Evolutionary conservation across 768 basidiomycete genomes (phyloP), one percentile per base, ranked within the genome.

Genomic region (Plicaturopsis crispa): DNA sequence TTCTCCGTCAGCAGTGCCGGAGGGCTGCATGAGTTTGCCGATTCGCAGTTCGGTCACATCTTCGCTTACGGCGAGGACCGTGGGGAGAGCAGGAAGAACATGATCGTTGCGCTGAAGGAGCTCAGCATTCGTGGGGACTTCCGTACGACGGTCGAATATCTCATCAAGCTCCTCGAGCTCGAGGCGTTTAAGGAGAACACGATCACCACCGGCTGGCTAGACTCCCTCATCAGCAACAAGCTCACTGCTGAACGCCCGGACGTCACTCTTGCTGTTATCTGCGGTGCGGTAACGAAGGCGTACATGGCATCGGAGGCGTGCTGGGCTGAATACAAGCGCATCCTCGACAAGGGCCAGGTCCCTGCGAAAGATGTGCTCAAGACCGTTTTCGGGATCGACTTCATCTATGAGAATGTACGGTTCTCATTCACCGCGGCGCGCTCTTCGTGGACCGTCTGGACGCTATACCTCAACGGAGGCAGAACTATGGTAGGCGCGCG

Each of bases 31-130:
- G 93, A 99, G 61, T 98, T 92, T 52, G 96, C 96, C 30, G 96
- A 99, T 62, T 98, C 94, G 6, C 96, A 99, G 52, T 98, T 99
- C 53, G 96, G 96, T 38, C 96, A 99, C 57, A 97, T 98, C 56
- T 99, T 99, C 49, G 96, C 94, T 13, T 97, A 97, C 51, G 96
- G 96, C 37, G 86, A 93, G 60, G 94, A 98, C 56, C 88, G 96
- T 48, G 69, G 77, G 43, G 93, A 98, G 62, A 87, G 86, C 51
- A 65, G 96, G 52, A 99, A 99, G 72, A 98, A 98, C 59, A 99
- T 99, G 94, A 94, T 99, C 44, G 86, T 99, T 48, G 96, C 96
- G 2, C 67, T 99, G 50, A 98, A 98, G 67, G 96, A 98, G 61
- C 70, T 98, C 47, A 92, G 89, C 60, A 99, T 99, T 58, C 90